Evolutionary conservation across 108 stramenopile genomes (phyloP).

Genomic region (Discostella pseudostelligera): DNA sequence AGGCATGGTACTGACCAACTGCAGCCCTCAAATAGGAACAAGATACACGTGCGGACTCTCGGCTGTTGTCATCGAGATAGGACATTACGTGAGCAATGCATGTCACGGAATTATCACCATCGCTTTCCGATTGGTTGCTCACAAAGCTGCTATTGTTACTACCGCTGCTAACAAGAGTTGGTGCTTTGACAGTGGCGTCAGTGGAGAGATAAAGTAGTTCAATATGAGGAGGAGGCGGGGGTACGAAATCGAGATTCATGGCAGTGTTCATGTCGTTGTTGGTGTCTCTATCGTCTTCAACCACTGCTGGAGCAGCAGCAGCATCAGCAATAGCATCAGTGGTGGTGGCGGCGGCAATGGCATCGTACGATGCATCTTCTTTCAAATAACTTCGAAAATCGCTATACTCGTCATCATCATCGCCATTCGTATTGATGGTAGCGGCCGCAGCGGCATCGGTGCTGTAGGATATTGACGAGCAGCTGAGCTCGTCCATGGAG

Average conservation of each 20-base stretch:
- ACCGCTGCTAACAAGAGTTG: background rate
- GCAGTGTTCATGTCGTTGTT: background rate
- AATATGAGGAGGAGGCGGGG: conserved; percentile 17
- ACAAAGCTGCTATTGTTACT: too few species aligned
- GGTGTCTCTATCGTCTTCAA: too few species aligned
- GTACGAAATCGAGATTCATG: background rate
- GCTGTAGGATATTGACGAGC: background rate
- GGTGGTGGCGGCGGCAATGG: too few species aligned
- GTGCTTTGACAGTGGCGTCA: background rate
- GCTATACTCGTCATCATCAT: too few species aligned
- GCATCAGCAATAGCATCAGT: too few species aligned
- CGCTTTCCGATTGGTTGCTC: too few species aligned
- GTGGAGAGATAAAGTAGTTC: conserved; percentile 12
- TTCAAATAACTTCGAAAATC: too few species aligned
- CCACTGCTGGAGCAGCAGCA: too few species aligned
- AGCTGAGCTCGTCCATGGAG: too few species aligned
- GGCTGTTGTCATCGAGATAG: background rate
- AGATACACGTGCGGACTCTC: background rate
- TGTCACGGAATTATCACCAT: background rate
- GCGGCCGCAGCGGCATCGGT: background rate
- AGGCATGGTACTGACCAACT: background rate
- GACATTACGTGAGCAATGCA: conserved; percentile 3
- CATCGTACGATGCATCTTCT: too few species aligned
- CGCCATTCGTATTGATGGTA: background rate
- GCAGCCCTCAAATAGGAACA: background rate